Base-by-base conservation (phyloP, 164 flowering plant genomes). In the Sextonia rubra region DNA sequence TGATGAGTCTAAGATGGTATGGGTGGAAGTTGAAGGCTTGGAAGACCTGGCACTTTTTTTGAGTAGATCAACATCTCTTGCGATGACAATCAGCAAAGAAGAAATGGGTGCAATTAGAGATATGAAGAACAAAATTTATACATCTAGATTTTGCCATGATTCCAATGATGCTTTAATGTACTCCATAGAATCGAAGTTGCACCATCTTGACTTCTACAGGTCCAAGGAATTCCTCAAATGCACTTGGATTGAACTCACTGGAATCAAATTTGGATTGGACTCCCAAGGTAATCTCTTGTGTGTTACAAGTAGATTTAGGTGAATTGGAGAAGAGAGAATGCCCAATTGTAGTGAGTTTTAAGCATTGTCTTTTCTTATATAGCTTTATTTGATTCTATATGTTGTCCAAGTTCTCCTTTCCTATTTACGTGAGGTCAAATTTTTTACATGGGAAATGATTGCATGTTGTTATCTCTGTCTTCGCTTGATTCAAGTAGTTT, bases 11-110 rank as follows among this genome's bases (percentile, higher is more conserved):
- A 26, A 17, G 30, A 52, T 49, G 63, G 48, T 17, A 3, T 73
- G 75, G 69, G 63, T 48, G 15, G 20, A 63, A 49, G 47, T 69
- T 17, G 12, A 64, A 47, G 69, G 52, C 32, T 58, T 75, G 56
- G 69, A 63, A 48, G 62, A 61, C 0, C 62, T 32, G 12, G n/a
- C 12, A 1, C 69, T 74, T n/a, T 74, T 68, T 20, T 7, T 75
- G 8, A 63, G 73, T 18, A 25, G 18, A 44, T 4, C 47, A 0
- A 62, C 77, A 22, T 62, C 73, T 12, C 52, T 63, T 20, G 72
- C 37, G 3, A 61, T 49, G 27, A 44, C 61, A 7, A 18, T 32
- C 8, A 6, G 8, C 8, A 1, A 32, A 32, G 37, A 32, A 32
- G 37, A 6, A 32, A 32, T 1, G 8, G 8, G 37, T 32, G 37